Evolutionary conservation across 225 moss, liverwort and hornwort genomes (phyloP), one percentile per base, ranked within the genome.

Genomic region (Pseudoscleropodium purum): DNA sequence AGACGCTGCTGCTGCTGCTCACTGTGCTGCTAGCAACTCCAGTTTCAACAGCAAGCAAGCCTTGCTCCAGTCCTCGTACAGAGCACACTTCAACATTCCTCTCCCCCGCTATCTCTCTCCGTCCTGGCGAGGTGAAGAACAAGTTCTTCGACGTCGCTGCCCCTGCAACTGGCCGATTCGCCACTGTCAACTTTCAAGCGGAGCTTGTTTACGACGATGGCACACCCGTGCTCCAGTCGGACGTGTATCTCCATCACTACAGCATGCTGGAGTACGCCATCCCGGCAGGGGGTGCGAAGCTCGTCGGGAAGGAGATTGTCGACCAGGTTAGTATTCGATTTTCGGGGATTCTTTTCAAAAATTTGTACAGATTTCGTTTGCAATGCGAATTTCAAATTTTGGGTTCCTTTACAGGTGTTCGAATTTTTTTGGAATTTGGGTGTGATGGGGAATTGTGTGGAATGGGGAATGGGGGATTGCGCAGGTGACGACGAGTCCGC

Each of bases 201-300:
- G 94, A 94, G 90, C 91, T 94, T 19, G 94, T 93, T 39, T 87
- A 69, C 36, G 90, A 84, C 39, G 30, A 83, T 30, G 90, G 93
- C 11, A 89, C 82, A 33, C 80, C 90, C 10, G 93, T 93, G 37
- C 86, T 88, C 67, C 83, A 89, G 80, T 76, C 59, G 16, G 89
- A 94, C 17, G 85, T 93, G 37, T 92, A 94, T 72, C 87, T 93
- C 26, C 93, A 94, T 47, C 94, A 93, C 76, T 93, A 86, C 89
- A 63, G 83, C 51, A 83, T 92, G 75, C 3, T 88, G 68, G 87
- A 93, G 88, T 92, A 82, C n/a, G 89, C 67, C 75, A 59, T 93
- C 0, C 85, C 91, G 37, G n/a, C 21, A 8, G 91, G 84, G 0
- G 4, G 23, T 27, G 67, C 39, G 41, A 85, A 90, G 82, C 86